phyloP scores from a whole-genome alignment of 768 basidiomycete genomes.

The Rhodocollybia butyracea region DNA sequence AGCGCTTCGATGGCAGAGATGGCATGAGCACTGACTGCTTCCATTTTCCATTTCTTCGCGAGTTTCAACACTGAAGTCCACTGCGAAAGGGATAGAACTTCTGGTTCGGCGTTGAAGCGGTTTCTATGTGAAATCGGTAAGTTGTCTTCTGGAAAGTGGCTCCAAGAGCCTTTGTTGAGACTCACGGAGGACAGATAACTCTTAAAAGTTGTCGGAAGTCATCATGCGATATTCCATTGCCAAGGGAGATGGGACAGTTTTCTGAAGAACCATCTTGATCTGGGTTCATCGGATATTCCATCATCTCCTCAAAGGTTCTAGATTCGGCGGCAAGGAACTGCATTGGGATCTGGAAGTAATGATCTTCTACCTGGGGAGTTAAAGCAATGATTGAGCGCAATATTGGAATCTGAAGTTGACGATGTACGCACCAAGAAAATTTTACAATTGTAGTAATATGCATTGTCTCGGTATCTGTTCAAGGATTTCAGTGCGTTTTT shows the following conservation, averaged over 20 bases:
- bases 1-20: neutral
- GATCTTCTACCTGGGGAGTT: neutral
- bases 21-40: neutral
- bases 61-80: neutral
- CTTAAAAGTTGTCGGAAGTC: slow-evolving; percentile 4
- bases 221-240: neutral
- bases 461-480: no score
- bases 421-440: neutral
- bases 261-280: neutral
- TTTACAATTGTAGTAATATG: neutral
- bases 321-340: neutral
- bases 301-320: neutral
- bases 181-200: slow-evolving; percentile 1
- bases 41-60: neutral
- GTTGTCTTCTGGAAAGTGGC: neutral
- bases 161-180: neutral
- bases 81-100: neutral
- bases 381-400: neutral
- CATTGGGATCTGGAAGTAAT: neutral
- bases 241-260: neutral
- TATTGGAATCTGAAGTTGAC: neutral
- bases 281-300: neutral
- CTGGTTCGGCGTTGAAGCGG: neutral
- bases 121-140: neutral
- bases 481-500: no score